Evolutionary conservation across 345 rosid species (phyloP).

Genomic region (Syzygium oleosum): DNA sequence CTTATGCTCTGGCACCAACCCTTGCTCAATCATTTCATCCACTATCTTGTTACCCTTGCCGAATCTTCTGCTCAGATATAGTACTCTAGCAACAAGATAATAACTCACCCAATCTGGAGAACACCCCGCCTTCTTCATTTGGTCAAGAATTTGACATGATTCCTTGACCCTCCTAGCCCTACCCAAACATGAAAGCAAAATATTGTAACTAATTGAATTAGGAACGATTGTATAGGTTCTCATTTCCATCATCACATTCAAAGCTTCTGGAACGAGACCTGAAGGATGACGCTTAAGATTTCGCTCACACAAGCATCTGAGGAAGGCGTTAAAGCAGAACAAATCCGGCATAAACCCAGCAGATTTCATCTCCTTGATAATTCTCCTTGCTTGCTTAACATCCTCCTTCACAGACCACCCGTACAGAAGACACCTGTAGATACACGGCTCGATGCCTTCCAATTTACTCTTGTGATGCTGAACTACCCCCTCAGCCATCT

Average conservation of each 20-base stretch:
- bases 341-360: conserved; percentile 44
- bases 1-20: conserved; percentile 44
- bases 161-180: conserved; percentile 77
- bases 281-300: conserved; percentile 64
- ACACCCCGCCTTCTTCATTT: conserved; percentile 59
- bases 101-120: conserved; percentile 64
- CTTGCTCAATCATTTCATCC: conserved; percentile 69
- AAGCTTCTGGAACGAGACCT: conserved; percentile 74
- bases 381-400: conserved; percentile 59
- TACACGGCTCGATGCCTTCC: conserved; percentile 28
- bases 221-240: conserved; percentile 48
- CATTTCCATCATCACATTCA: conserved; percentile 90
- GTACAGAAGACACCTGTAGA: conserved; percentile 56
- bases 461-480: conserved; percentile 54
- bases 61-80: conserved; percentile 76
- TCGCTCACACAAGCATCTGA: conserved; percentile 62
- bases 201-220: conserved; percentile 56
- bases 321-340: conserved; percentile 63
- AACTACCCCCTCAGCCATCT: conserved; percentile 73
- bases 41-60: conserved; percentile 66
- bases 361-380: conserved; percentile 73
- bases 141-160: conserved; percentile 49
- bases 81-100: conserved; percentile 64
- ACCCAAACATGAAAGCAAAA: conserved; percentile 69
- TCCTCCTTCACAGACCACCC: conserved; percentile 66